phyloP scores from a whole-genome alignment of 768 basidiomycete genomes.

The Cantharellus anzutake region DNA sequence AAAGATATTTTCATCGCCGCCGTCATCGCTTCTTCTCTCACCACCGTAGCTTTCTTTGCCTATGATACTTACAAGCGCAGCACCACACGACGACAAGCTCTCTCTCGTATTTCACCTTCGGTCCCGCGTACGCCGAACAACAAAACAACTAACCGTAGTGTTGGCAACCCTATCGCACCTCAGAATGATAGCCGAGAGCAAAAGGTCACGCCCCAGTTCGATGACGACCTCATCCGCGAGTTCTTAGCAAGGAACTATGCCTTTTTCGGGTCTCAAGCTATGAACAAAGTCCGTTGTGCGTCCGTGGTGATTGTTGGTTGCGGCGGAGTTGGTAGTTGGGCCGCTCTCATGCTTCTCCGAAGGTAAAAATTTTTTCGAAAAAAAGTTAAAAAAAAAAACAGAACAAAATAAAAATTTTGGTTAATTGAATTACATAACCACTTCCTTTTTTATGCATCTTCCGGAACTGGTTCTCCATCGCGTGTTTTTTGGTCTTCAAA shows the following conservation, averaged over 20 bases:
- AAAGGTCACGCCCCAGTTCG: constrained; percentile 7
- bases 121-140: neutral
- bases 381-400: neutral
- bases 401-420: neutral
- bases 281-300: constrained; percentile 53
- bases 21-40: neutral
- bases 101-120: neutral
- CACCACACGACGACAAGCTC: neutral
- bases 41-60: neutral
- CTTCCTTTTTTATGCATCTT: too few relatives aligned
- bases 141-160: too few relatives aligned
- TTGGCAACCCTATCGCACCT: too few relatives aligned
- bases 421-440: too few relatives aligned
- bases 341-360: constrained; percentile 78
- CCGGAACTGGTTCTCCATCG: neutral
- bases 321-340: constrained; percentile 95
- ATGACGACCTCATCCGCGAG: constrained; percentile 71
- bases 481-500: constrained; percentile 13
- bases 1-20: neutral
- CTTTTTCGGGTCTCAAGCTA: constrained; percentile 81
- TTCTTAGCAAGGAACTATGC: constrained; percentile 87
- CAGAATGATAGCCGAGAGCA: too few relatives aligned
- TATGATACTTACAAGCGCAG: neutral
- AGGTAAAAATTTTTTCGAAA: constrained; percentile 54
- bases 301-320: constrained; percentile 83